A percentile compares a stretch with the other conserved stretches of the same genome.
These are phyloP conservation scores for Pterulicium gracile DNA, from an alignment of 1,284 basidiomycete genomes.

Conservation along the genomic window DNA sequence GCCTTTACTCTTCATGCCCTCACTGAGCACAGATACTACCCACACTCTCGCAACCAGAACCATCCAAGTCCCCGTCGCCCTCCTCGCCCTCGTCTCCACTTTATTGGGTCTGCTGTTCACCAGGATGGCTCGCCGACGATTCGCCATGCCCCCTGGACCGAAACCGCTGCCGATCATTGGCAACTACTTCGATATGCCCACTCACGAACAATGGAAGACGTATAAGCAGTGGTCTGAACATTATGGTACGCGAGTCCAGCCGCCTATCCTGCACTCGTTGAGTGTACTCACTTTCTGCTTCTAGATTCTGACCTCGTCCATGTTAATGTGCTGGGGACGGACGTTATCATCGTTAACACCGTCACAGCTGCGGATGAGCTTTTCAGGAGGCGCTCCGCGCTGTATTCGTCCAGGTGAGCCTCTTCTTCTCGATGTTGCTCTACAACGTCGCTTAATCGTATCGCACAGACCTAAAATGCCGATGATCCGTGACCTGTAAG, in stretches of 20 bases:
- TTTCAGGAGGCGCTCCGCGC: constrained; percentile 15
- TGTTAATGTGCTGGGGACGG: constrained; percentile 15
- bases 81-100: not conserved
- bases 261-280: not conserved
- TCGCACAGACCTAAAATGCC: constrained; percentile 13
- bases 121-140: not conserved
- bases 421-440: not conserved
- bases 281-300: not conserved
- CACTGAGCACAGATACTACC: no score
- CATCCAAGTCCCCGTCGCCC: not conserved
- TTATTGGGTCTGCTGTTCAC: not conserved
- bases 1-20: no score
- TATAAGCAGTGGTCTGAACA: constrained; percentile 7
- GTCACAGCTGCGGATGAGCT: constrained; percentile 14
- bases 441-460: not conserved
- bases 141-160: constrained; percentile 6
- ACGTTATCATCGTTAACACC: constrained; percentile 17
- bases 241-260: constrained; percentile 5
- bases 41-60: not conserved
- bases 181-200: constrained; percentile 8
- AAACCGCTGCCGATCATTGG: constrained; percentile 6
- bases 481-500: constrained; percentile 16
- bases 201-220: constrained; percentile 4
- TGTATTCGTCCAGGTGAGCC: constrained; percentile 19
- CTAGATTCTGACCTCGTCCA: constrained; percentile 20